These are phyloP conservation scores for Puccinia coronata DNA, from an alignment of 1,284 basidiomycete genomes.

Conservation along the genomic window DNA sequence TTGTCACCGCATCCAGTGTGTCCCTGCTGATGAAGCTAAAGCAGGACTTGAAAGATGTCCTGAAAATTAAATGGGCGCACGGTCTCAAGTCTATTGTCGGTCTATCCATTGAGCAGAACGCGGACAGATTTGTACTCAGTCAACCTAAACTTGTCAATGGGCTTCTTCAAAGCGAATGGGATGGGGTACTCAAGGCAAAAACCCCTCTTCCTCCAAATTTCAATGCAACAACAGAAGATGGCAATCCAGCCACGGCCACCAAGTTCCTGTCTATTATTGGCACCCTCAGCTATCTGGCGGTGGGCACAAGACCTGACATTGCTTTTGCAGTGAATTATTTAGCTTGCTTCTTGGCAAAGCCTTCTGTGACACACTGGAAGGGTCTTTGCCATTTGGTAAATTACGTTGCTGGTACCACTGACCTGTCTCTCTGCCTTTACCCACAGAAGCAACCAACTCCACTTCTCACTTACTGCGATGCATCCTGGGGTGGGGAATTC, in stretches of 20 bases:
- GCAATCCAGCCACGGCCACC: not conserved
- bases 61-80: too few relatives aligned
- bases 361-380: not conserved
- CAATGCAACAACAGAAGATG: not conserved
- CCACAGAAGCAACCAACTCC: not conserved
- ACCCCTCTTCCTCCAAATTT: slow-evolving; percentile 5
- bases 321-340: too few relatives aligned
- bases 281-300: too few relatives aligned
- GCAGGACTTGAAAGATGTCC: too few relatives aligned
- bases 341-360: slow-evolving; percentile 10
- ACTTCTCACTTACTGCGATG: not conserved
- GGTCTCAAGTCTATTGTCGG: too few relatives aligned
- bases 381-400: too few relatives aligned
- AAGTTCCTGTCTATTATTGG: slow-evolving; percentile 19
- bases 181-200: not conserved
- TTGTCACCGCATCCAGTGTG: too few relatives aligned
- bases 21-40: too few relatives aligned
- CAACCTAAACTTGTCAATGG: not conserved
- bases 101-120: too few relatives aligned
- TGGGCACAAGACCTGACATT: too few relatives aligned
- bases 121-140: too few relatives aligned
- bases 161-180: not conserved
- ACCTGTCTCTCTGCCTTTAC: not conserved
- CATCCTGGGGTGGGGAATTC: slow-evolving; percentile 1
- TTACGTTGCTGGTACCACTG: not conserved